Evolutionary conservation across 768 basidiomycete genomes (phyloP), one percentile per base, ranked within the genome.

Genomic region (Leccinum subtestaceum): DNA sequence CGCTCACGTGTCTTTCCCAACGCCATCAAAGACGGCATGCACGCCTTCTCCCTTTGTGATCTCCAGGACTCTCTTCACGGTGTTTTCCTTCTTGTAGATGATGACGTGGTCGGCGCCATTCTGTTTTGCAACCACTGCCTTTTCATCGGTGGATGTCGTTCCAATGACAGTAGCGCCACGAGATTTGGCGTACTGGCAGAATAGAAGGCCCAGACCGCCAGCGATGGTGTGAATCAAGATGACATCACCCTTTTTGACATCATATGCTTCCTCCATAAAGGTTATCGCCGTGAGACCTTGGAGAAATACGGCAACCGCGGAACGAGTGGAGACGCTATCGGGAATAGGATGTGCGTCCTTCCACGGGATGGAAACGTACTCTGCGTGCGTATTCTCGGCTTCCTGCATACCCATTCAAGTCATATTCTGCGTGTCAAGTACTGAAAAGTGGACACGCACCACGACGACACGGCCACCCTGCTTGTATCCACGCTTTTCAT

Each of bases 1-100:
- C 21, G 79, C 89, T 58, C 74, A 95, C 83, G 95, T 98, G 71
- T 93, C 91, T 77, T 91, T 95, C 2, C 96, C 96, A n/a, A 99
- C 93, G 29, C 96, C 96, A 67, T 99, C 96, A 67, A 89, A 96
- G 23, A 93, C 83, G 15, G 85, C 95, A 61, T 96, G 83, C 5
- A 94, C 91, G 15, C 93, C 91, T 63, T 86, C 80, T 7, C 90
- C 91, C 45, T 84, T 84, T 0, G 93, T 93, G 55, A 93, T 73
- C 65, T 89, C 85, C 55, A 87, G 70, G 15, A 91, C 90, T 48
- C 86, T 81, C 63, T 87, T 69, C 11, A 91, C 87, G 0, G 88
- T 88, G 60, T 92, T 81, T 67, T 92, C 90, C 49, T 81, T 77
- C 11, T 82, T 83, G 73, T 93, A 94, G 43, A 95, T 71, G 60